Base-by-base conservation (phyloP, 768 basidiomycete species). In the Lanmaoa pseudosensibilis region DNA sequence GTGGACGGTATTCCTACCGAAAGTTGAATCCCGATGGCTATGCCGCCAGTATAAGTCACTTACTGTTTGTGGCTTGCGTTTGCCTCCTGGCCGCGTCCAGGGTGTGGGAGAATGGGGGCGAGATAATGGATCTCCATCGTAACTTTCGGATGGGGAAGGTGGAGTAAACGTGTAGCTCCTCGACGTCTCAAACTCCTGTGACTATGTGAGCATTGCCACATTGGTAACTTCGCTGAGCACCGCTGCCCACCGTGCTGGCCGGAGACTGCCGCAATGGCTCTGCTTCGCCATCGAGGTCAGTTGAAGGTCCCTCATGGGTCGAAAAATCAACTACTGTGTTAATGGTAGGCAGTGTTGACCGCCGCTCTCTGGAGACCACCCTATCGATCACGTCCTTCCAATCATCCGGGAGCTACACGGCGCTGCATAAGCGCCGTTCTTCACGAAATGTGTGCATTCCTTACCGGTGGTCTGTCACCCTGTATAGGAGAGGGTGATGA, bases 1-100 rank as follows among this genome's bases (percentile, higher is more conserved):
- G 83, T 43, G 83, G 82, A n/a, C 83, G 78, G 65, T 82, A 84
- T 34, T 74, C 68, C 83, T 83, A 52, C 5, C 47, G 16, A 63
- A 39, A 33, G 40, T 45, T 54, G 50, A 58, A 53, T 49, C 19
- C 32, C 27, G 13, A 46, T 46, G 16, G 19, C 32, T n/a, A 47
- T 50, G 47, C 44, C 36, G 50, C 45, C 36, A 19, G 12, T 2
- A 50, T 40, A 30, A 21, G 27, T 45, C 47, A 56, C 71, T 57
- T 56, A 73, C 73, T 8, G 52, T 57, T 50, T 66, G 71, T 43
- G 58, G 55, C 49, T 60, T 71, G 60, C 65, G 65, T 53, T 64
- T 73, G 4, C 62, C 54, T 46, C 40, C 55, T 16, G 55, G 58
- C 44, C 70, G 61, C 30, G 57, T 38, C 72, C 73, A 74, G 34